Conservation (phyloP, 306 rosid species). For the Cucumis hystrix region DNA sequence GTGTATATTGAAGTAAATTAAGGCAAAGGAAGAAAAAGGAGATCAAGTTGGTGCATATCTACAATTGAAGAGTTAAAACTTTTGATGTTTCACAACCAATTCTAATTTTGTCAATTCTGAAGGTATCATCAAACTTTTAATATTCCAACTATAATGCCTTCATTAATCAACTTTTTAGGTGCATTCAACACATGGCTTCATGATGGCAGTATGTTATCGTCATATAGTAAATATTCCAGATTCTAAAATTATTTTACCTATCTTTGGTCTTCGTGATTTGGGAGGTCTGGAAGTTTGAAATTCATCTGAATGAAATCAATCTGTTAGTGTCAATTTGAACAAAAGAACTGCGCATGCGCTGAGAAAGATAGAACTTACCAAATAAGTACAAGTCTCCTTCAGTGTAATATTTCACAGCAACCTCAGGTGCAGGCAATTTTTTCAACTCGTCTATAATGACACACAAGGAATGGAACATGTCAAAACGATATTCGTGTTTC, state of each 20-base stretch:
- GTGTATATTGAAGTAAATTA: no score
- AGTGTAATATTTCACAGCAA: constrained; percentile 91
- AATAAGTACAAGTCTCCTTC: constrained; percentile 79
- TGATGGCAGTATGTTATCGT: neutral
- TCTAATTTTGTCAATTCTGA: no score
- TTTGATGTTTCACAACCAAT: no score
- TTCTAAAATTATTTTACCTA: constrained; percentile 34
- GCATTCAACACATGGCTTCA: neutral
- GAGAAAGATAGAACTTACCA: constrained; percentile 39
- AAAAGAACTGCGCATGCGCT: neutral
- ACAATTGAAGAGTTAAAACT: no score
- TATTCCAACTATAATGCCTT: no score
- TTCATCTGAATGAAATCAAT: constrained; percentile 51
- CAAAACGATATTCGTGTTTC: neutral
- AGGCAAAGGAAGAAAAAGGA: no score
- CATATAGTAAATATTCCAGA: neutral
- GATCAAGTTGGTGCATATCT: no score
- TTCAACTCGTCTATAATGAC: constrained; percentile 55
- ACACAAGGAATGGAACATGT: constrained; percentile 12
- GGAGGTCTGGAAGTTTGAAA: constrained; percentile 89
- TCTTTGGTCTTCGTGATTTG: constrained; percentile 79
- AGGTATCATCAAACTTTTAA: no score
- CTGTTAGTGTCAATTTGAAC: constrained; percentile 12
- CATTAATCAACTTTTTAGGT: no score
- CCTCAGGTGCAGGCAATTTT: constrained; percentile 69